Base-by-base conservation (phyloP, 352 stramenopile genomes). In the Blastocystis sp. region DNA sequence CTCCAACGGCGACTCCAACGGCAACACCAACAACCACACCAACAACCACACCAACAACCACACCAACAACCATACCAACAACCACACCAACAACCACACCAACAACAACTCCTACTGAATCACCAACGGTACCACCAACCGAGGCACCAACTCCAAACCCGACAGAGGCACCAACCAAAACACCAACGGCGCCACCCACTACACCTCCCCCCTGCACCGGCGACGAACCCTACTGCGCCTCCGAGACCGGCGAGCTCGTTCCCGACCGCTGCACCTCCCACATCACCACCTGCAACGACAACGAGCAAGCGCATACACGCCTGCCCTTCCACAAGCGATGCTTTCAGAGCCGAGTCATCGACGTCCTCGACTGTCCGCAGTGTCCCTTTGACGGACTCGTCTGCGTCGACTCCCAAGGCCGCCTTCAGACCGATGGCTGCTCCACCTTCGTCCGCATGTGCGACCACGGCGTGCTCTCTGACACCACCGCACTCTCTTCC, bases 381-480 rank as follows among this genome's bases (percentile, higher is more conserved):
- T 81, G 69, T 51, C 44, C 61, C 32, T 81, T 81, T 32, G 0
- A 6, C 11, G 69, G 69, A 46, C 44, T 81, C 32, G 36, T 81
- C 21, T 81, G 69, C 42, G 69, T 81, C 7, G 48, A 81, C 46
- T n/a, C 54, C 11, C 36, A 61, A 4, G 69, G 69, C 4, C n/a
- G 8, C 2, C 11, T 59, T 14, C 46, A 81, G 32, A n/a, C 49
- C 34, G 9, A 46, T 27, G 69, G 40, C 46, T 81, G 69, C 34
- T 63, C 69, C 2, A 21, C 49, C 32, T 81, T 49, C 51, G 48
- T 81, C 40, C 69, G 29, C 9, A 49, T 36, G 7, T 81, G 69
- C 46, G 56, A 81, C n/a, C 44, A 81, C 40, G 69, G 69, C 9
- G 53, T 81, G 40, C 27, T 81, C 1, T 64, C 69, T 11, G 48